Evolutionary conservation across 2,329 filamentous ascomycete species (phyloP), one percentile per base, ranked within the genome.

Genomic region (Akanthomyces uredinophilus): DNA sequence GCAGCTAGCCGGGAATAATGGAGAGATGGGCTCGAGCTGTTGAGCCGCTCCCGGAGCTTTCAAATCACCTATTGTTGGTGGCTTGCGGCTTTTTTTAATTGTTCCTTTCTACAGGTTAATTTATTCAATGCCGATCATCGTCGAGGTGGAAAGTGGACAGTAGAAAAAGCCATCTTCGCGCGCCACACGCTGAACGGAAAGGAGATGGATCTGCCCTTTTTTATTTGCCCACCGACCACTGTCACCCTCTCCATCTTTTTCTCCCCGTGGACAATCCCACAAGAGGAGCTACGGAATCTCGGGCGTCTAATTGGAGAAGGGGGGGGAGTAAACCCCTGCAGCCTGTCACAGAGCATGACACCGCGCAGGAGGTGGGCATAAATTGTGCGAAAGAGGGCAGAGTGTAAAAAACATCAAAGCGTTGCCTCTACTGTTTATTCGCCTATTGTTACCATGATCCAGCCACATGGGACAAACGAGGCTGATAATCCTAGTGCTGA

Each of bases 1-100:
- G 37, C 53, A 56, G 53, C 53, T 41, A 56, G 41, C 53, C 53
- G 41, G 53, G 41, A 56, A 56, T 56, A 56, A 56, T 29, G 14
- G 13, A 24, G 51, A 53, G 6, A 20, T 29, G 27, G 8, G 20
- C 32, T 27, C 22, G 18, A 2, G 13, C 27, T 43, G 14, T 52
- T 41, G 24, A 18, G 47, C 24, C 47, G 24, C 47, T n/a, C 47
- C 27, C 27, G 24, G 10, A 32, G 10, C 35, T 18, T 24, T 10
- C 32, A 35, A 35, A n/a, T 39, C 32, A 14, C 50, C 32, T 39
- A 2, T 5, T 39, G 11, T 52, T 24, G 37, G 37, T 43, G 35
- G 37, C 52, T 43, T 54, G 52, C 52, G 22, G 13, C 16, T 10
- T 22, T 47, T 37, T 8, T 35, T 35, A 8, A 35, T 35, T 35